A percentile compares a stretch with the other conserved stretches of the same genome.
phyloP scores from a whole-genome alignment of 495 filamentous ascomycete genomes.

The Pseudomonodictys pantanalensis region DNA sequence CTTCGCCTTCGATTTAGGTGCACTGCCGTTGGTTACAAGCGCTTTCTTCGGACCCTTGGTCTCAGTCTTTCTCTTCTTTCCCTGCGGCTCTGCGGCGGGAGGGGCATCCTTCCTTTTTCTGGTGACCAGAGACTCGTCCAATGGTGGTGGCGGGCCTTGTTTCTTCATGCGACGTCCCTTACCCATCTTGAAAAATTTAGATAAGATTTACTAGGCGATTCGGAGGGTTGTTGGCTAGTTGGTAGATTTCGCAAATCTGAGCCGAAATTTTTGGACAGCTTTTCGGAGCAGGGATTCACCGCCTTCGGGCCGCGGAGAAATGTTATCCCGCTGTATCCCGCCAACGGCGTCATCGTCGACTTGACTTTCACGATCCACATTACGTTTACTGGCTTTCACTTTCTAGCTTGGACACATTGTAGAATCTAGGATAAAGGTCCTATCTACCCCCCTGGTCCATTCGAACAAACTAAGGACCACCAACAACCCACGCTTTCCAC shows the following conservation, averaged over 20 bases:
- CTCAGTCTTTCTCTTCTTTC: conserved; percentile 23
- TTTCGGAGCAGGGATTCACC: no score
- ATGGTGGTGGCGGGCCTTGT: conserved; percentile 78
- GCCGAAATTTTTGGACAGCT: no score
- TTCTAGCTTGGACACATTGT: no score
- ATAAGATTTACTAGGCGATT: no score
- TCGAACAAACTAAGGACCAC: no score
- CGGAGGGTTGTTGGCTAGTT: no score
- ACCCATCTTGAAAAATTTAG: conserved; percentile 66
- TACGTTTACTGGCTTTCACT: no score
- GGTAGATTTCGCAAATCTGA: no score
- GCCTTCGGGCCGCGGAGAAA: conserved; percentile 11
- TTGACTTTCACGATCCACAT: no score
- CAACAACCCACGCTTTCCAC: not conserved
- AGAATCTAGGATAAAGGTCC: no score
- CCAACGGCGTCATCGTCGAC: no score
- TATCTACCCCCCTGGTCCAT: no score
- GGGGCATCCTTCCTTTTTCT: conserved; percentile 68
- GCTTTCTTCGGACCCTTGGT: conserved; percentile 8
- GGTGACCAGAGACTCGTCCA: conserved; percentile 75
- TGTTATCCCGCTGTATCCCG: not conserved
- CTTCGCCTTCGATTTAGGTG: conserved; percentile 36
- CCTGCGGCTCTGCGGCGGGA: conserved; percentile 32
- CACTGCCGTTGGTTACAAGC: conserved; percentile 8
- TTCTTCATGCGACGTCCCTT: conserved; percentile 89